Base-by-base conservation (phyloP, 1,284 basidiomycete genomes). In the Heterobasidion annosum region DNA sequence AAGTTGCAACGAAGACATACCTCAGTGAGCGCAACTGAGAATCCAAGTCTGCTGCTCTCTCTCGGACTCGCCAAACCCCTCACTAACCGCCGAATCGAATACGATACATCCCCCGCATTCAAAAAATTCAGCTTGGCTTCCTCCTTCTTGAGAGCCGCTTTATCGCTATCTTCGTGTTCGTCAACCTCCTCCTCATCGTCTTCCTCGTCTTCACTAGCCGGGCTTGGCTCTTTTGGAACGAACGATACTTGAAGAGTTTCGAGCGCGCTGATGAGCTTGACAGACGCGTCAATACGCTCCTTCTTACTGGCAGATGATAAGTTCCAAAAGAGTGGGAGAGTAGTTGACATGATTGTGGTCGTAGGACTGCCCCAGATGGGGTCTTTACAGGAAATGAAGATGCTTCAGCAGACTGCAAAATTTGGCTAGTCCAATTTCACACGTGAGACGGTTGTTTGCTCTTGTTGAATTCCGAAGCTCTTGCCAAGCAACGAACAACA, bases 1-100 rank as follows among this genome's bases (percentile, higher is more conserved):
- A 10, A 40, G 3, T 12, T 34, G 52, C 44, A 53, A 45, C 45
- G 51, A 33, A 54, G 34, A 74, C 83, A 60, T 64, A 94, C 93
- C 77, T 98, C 95, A 1, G 96, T 94, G 61, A 99, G 75, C 16
- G 94, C 93, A 46, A 98, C 95, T 8, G 95, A 92, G 67, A 98
- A 99, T 12, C 96, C 96, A 37, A 97, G 73, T 60, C 96, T 74
- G 66, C 93, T 94, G 69, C 91, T 93, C 69, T 98, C 94, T 60
- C 95, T 77, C 1, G 93, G 90, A 69, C 91, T 94, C 0, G 90
- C 93, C 32, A 99, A 75, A 16, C 96, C 96, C 45, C 93, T 77
- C 34, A 95, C 74, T 34, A 97, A 77, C 37, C 94, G 72, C 57
- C 91, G 81, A 63, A 97, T 82, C 6, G 91, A 89, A 66, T 97